A percentile compares a stretch with the other conserved stretches of the same genome.
These are phyloP conservation scores for Hypoxylon sp. DNA, from an alignment of 2,329 filamentous ascomycete genomes.

Conservation along the genomic window DNA sequence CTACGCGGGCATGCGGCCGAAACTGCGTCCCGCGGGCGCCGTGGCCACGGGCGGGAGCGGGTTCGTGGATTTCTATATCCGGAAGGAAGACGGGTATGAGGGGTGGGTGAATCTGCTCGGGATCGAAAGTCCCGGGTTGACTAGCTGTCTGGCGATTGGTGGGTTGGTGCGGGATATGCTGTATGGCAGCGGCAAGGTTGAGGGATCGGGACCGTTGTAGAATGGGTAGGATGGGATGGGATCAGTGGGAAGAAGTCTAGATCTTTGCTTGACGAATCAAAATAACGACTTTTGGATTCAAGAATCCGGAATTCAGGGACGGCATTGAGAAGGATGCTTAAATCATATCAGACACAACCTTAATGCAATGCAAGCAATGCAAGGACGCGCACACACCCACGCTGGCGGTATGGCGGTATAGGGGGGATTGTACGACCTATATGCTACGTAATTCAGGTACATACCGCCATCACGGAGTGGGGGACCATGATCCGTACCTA, in stretches of 20 bases:
- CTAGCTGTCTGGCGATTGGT: constrained; percentile 86
- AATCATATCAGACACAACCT: background rate
- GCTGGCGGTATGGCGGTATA: constrained; percentile 7
- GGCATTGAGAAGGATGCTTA: background rate
- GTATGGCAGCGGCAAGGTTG: constrained; percentile 54
- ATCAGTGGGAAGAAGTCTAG: background rate
- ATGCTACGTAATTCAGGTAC: background rate
- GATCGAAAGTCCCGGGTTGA: constrained; percentile 94
- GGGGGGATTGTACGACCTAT: background rate
- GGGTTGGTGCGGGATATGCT: constrained; percentile 75
- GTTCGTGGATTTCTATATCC: constrained; percentile 88
- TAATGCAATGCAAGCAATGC: constrained; percentile 5
- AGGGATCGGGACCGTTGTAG: constrained; percentile 20
- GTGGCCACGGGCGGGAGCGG: constrained; percentile 71
- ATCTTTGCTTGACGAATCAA: constrained; percentile 1
- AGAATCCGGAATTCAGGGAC: background rate
- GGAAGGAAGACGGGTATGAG: constrained; percentile 79
- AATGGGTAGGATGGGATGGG: background rate
- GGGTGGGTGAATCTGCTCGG: constrained; percentile 93
- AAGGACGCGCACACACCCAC: constrained; percentile 1
- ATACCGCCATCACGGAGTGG: background rate
- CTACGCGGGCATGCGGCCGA: constrained; percentile 93
- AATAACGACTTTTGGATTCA: background rate
- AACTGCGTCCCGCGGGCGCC: constrained; percentile 73
- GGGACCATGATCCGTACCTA: background rate